Base-by-base conservation (phyloP, 2,329 filamentous ascomycete genomes). In the Talaromyces albobiverticillius region DNA sequence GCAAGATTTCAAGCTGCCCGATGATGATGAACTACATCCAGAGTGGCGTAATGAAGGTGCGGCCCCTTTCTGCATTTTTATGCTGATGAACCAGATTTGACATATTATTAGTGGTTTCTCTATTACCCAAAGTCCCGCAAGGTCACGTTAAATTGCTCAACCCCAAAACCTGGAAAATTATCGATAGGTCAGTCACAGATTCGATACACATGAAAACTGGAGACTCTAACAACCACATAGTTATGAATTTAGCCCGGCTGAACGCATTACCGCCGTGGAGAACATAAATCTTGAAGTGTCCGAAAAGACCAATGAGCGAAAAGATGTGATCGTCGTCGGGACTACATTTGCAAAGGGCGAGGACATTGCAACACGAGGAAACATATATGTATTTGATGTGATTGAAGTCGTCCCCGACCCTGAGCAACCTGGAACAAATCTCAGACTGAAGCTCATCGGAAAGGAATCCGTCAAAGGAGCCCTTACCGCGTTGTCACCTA, bases 391-490 rank as follows among this genome's bases (percentile, higher is more conserved):
- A 46, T 95, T 94, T 65, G 92, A 96, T 65, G 83, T 99, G 26
- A 91, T 95, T 55, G 83, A 87, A 31, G 94, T 99, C 29, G 93
- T 96, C 1, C 93, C 94, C 0, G 87, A 96, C 59, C 91, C 91
- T 0, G 89, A 85, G 16, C 83, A 83, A 7, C 90, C 91, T 0
- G 92, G 96, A 69, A 96, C 89, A 1, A 89, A 91, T 69, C 87
- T 85, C 60, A 90, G 86, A 61, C 78, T 99, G 31, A 95, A 96
- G 67, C 81, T 95, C 3, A 81, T 96, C 14, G 89, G 90, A 4
- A 89, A 88, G 64, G 94, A 99, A 69, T 90, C 95, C 49, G 91
- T 97, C 23, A 89, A 94, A 47, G 94, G 94, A 9, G 90, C 90
- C 3, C 90, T 99, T 22, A 96, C 93, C 13, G 88, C 90, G 0